A percentile compares a stretch with the other conserved stretches of the same genome.
phyloP scores from a whole-genome alignment of 1,139 yeast species.

The Tardiomyces digboiensis region DNA sequence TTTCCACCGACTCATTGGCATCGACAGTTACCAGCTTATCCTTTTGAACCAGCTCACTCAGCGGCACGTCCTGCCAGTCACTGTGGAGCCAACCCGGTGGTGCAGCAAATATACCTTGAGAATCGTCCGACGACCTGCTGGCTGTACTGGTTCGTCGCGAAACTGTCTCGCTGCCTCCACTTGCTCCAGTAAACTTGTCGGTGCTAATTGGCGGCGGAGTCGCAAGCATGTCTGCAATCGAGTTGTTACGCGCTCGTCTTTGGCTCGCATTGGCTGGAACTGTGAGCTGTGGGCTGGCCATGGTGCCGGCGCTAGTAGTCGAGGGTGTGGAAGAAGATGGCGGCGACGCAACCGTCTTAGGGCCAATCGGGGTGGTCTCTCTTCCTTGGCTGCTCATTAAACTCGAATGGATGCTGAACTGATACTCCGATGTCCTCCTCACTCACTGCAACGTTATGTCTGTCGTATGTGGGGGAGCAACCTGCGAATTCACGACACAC shows the following conservation, averaged over 20 bases:
- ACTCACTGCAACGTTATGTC: too few relatives aligned
- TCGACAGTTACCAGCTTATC: slow-evolving; percentile 68
- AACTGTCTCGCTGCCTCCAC: slow-evolving; percentile 5
- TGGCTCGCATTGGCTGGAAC: neutral
- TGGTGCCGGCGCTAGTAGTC: too few relatives aligned
- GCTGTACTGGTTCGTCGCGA: neutral
- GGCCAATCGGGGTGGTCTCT: too few relatives aligned
- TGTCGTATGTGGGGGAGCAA: too few relatives aligned
- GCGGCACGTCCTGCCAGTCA: slow-evolving; percentile 69
- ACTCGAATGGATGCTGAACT: too few relatives aligned
- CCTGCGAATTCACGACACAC: too few relatives aligned
- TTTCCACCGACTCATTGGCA: slow-evolving; percentile 60
- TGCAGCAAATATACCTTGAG: neutral
- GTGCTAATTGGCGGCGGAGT: slow-evolving; percentile 64
- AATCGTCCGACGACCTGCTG: neutral
- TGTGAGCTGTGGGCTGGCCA: neutral
- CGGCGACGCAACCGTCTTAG: too few relatives aligned
- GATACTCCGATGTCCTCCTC: too few relatives aligned
- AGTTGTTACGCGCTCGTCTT: slow-evolving; percentile 15
- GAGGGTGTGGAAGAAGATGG: too few relatives aligned
- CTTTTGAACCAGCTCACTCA: slow-evolving; percentile 66
- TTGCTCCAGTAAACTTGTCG: slow-evolving; percentile 4
- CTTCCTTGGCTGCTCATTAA: too few relatives aligned
- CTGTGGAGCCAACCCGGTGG: too few relatives aligned
- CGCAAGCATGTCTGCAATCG: slow-evolving; percentile 77